These are phyloP conservation scores for Nepenthes gracilis DNA, from an alignment of 148 eudicot genomes.

Conservation along the genomic window DNA sequence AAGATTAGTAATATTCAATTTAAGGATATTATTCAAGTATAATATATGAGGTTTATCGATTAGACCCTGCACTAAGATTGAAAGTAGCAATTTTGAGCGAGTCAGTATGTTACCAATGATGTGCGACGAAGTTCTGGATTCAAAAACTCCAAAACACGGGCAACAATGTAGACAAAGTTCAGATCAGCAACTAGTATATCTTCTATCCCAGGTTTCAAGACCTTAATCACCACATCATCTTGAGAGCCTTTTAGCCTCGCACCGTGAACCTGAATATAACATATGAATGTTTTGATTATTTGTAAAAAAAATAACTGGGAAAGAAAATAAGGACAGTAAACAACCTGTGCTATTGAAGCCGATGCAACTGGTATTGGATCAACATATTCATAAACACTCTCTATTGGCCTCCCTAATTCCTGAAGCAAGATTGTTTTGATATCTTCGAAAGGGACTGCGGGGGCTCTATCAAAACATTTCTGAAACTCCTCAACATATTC, in stretches of 20 bases:
- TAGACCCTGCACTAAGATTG: too few relatives aligned
- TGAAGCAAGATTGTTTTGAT: constrained; percentile 65
- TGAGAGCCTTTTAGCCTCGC: constrained; percentile 79
- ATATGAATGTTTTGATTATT: constrained; percentile 4
- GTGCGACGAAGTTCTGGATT: constrained; percentile 87
- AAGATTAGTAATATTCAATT: too few relatives aligned
- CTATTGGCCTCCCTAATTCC: constrained; percentile 78
- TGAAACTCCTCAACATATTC: constrained; percentile 95
- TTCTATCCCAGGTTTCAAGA: constrained; percentile 95
- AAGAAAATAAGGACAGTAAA: constrained; percentile 4
- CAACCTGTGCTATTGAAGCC: constrained; percentile 97
- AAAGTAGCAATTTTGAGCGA: too few relatives aligned
- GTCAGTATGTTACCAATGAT: constrained; percentile 52
- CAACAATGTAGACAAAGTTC: constrained; percentile 85
- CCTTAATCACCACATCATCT: constrained; percentile 91
- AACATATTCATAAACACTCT: constrained; percentile 75
- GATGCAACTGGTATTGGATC: constrained; percentile 97
- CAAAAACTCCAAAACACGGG: constrained; percentile 84
- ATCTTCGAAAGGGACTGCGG: constrained; percentile 71
- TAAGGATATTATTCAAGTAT: too few relatives aligned
- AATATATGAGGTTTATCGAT: too few relatives aligned
- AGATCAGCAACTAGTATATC: constrained; percentile 89
- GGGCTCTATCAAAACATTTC: constrained; percentile 92
- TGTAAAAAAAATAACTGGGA: constrained; percentile 3
- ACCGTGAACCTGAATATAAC: constrained; percentile 69